These are phyloP conservation scores for Diaporthe batatas DNA, from an alignment of 2,329 filamentous ascomycete genomes.

Conservation along the genomic window DNA sequence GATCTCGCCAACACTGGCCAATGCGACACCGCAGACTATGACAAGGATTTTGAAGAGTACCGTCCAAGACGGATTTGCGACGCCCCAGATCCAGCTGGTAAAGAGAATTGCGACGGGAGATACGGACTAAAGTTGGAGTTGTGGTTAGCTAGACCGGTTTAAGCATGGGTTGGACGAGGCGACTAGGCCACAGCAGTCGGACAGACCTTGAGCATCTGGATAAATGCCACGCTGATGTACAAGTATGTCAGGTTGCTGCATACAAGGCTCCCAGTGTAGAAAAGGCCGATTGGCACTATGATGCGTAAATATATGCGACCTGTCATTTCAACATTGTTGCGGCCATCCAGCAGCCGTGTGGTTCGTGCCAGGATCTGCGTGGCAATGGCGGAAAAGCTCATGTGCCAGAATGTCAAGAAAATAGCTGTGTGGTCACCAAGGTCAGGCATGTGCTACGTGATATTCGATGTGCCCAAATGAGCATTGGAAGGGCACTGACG, in stretches of 20 bases:
- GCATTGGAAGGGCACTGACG: constrained; percentile 10
- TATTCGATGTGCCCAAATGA: too few species aligned
- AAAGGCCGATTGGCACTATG: constrained; percentile 91
- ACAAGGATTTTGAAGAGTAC: constrained; percentile 63
- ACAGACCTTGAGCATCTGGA: constrained; percentile 34
- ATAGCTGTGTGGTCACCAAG: constrained; percentile 58
- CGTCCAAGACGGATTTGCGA: constrained; percentile 61
- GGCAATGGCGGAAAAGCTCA: constrained; percentile 90
- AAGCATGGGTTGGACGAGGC: too few species aligned
- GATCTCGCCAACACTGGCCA: constrained; percentile 74
- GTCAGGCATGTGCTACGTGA: constrained; percentile 42
- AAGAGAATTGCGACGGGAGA: constrained; percentile 77
- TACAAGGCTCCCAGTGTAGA: constrained; percentile 94
- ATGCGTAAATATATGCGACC: constrained; percentile 89
- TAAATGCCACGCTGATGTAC: constrained; percentile 90
- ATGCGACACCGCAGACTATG: constrained; percentile 65
- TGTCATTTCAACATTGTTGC: constrained; percentile 96
- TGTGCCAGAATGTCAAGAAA: constrained; percentile 94
- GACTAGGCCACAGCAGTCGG: background rate
- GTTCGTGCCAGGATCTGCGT: constrained; percentile 92
- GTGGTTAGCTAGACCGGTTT: background rate
- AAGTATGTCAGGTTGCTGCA: constrained; percentile 95
- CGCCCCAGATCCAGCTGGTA: constrained; percentile 71
- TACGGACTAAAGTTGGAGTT: constrained; percentile 61
- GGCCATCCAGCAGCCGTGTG: constrained; percentile 88